Evolutionary conservation across 352 stramenopile genomes (phyloP), one percentile per base, ranked within the genome.

Genomic region (Phytophthora rubi): DNA sequence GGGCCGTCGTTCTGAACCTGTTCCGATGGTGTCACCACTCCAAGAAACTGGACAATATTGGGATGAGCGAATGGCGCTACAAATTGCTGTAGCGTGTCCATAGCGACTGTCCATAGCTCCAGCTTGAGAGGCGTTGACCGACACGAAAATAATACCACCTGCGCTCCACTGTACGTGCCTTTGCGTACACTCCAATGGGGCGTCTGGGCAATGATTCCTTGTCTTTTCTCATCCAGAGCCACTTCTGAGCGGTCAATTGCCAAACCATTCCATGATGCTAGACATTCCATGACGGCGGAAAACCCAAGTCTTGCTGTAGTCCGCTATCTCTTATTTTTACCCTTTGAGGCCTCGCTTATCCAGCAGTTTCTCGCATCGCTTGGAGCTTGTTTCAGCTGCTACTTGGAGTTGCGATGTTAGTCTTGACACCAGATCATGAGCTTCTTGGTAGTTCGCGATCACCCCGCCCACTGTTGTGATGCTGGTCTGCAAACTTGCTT

Each of bases 1-100:
- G 30, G 10, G 35, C 23, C 4, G 18, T 53, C 44, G 28, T 26
- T 65, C 56, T 68, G 51, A 49, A 44, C 18, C n/a, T 59, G 54
- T 5, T 66, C 53, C 21, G 15, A 35, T 8, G 13, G 9, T 8
- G n/a, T 55, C 42, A 76, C 82, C 2, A 89, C 51, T 7, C 76
- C 80, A 51, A 90, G 70, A 35, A 82, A 70, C 42, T 85, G 72
- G 0, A 86, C 70, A 6, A 91, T 49, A 30, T 85, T 89, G 65
- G 79, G 86, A 62, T 92, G 83, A 1, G 70, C 32, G 44, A 60
- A 76, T 33, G 65, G 52, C 7, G 65, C 56, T 9, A 86, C 33
- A 3, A 74, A 66, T 4, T 74, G 56, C 15, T 76, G 47, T 15
- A 92, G 37, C 37, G 66, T 66, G 5, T 68, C 59, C 18, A 81